Percentiles rank a stretch among this genome's conserved stretches.
Evolutionary conservation across 345 rosid genomes (phyloP).

Genomic region (Acer saccharum): DNA sequence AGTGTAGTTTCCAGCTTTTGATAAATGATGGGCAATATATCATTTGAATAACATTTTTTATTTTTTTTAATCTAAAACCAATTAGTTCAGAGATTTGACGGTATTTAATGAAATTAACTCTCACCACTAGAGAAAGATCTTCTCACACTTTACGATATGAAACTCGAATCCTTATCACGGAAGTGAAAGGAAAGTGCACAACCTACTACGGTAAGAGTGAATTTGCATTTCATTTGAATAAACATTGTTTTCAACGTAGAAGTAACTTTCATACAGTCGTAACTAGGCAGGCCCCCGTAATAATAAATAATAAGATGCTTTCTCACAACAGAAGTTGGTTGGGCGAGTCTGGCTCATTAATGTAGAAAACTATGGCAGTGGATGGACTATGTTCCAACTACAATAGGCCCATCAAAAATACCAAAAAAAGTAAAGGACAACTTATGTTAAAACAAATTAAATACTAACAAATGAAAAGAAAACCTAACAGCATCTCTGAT

Average conservation of each 20-base stretch:
- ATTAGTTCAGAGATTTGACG: no score
- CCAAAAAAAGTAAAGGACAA: background rate
- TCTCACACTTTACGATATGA: no score
- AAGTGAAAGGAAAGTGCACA: no score
- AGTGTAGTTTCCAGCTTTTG: background rate
- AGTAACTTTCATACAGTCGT: background rate
- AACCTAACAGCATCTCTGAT: background rate
- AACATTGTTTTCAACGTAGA: background rate
- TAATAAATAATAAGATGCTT: background rate
- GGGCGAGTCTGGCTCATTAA: background rate
- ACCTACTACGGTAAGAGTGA: no score
- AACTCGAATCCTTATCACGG: no score
- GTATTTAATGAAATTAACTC: no score
- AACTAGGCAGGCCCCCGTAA: background rate
- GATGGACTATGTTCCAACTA: background rate
- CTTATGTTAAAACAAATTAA: background rate
- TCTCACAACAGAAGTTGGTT: background rate
- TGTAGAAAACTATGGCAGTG: background rate
- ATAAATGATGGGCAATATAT: background rate
- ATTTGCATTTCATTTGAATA: background rate
- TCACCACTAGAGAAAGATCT: no score
- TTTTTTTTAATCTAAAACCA: no score
- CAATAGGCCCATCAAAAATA: background rate
- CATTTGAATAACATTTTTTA: no score
- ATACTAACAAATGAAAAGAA: background rate